Evolutionary conservation across 345 rosid genomes (phyloP), one percentile per base, ranked within the genome.

Genomic region (Salix dunnii): DNA sequence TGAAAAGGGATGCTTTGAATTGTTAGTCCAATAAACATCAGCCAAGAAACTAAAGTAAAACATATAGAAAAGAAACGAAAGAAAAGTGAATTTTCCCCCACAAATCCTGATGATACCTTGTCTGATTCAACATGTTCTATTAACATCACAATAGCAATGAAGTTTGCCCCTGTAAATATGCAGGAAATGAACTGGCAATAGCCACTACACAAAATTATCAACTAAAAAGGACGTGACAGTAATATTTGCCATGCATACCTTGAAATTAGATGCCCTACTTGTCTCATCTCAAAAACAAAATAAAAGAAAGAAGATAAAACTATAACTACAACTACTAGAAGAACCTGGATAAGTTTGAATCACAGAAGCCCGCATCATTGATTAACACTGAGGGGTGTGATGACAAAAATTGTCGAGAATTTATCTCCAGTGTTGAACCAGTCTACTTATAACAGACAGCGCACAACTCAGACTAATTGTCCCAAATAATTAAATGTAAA

Each of bases 101-200:
- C 16, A 82, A 83, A 78, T 87, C 88, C 87, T 73, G 87, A 86
- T 74, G 83, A 84, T 88, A 90, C 95, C 92, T 88, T 84, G 89
- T 72, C 86, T 87, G 86, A 90, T 74, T 83, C 87, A 86, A 86
- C 75, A 84, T 76, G 86, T 82, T 79, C 83, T 80, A 83, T 64
- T 70, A 81, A 83, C 86, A 84, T 88, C 88, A 86, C 84, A 90
- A 87, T 87, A 80, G 87, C 86, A 88, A 80, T 78, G 87, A 83
- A 72, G 85, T 86, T 87, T 88, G 81, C 74, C 86, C 92, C 90
- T 90, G 95, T 86, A 87, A 76, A 81, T 68, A 84, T 85, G 84
- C 81, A 78, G 86, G 90, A 87, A 87, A 86, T 64, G 78, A 87
- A 90, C 84, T 68, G 84, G 83, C 79, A 85, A 80, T 73, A 82